Conservation (phyloP, 352 stramenopile species). For the Globisporangium alternatum region DNA sequence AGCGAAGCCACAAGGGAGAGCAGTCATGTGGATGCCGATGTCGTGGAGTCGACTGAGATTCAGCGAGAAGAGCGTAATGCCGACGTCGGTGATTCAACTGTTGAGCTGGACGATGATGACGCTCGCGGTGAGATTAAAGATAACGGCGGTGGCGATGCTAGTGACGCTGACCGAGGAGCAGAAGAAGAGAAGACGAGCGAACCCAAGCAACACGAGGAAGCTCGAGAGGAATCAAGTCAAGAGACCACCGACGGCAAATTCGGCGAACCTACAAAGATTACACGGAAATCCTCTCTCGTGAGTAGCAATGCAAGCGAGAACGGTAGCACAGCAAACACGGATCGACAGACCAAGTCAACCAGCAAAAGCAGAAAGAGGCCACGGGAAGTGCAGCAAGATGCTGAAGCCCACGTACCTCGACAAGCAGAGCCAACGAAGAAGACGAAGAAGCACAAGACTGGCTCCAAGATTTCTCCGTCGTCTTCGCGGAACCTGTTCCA, state of each 20-base stretch:
- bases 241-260: background rate
- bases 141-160: background rate
- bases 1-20: background rate
- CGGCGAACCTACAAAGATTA: background rate
- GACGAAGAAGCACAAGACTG: background rate
- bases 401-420: background rate
- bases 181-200: background rate
- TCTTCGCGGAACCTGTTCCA: slow-evolving; percentile 42
- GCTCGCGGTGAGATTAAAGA: background rate
- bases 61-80: background rate
- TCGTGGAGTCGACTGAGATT: background rate
- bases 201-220: background rate
- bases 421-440: background rate
- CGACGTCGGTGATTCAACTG: background rate
- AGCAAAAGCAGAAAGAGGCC: background rate
- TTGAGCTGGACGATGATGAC: background rate
- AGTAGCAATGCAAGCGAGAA: slow-evolving; percentile 1
- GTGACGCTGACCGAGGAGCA: background rate
- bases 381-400: background rate
- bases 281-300: background rate
- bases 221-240: background rate
- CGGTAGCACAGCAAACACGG: background rate
- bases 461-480: slow-evolving; percentile 17
- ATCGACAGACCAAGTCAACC: background rate
- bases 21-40: background rate